Conservation (phyloP, 2,329 filamentous ascomycete genomes). For the Aureobasidium namibiae region DNA sequence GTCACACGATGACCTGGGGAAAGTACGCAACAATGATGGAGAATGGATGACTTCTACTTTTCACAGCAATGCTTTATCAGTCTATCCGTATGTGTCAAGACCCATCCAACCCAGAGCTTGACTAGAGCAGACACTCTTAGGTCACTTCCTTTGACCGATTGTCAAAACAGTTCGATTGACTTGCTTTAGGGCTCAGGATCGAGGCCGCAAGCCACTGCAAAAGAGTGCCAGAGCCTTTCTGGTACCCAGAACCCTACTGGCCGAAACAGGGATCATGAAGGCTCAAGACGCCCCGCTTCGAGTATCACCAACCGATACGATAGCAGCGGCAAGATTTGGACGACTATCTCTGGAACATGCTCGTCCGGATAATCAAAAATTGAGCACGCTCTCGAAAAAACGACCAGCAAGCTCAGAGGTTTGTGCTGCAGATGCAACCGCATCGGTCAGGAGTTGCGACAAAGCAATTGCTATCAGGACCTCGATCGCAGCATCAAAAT, state of each 20-base stretch:
- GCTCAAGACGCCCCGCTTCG: not conserved
- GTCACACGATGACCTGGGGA: not conserved
- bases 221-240: not conserved
- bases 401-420: constrained; percentile 6
- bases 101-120: constrained; percentile 10
- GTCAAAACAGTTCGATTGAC: constrained; percentile 5
- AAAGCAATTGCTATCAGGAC: not conserved
- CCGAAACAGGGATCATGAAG: not conserved
- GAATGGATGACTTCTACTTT: constrained; percentile 3
- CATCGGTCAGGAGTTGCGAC: not conserved
- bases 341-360: not conserved
- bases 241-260: not conserved
- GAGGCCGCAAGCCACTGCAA: not conserved
- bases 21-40: not conserved
- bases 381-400: not conserved
- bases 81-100: constrained; percentile 8
- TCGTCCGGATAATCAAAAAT: not conserved
- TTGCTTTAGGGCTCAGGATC: not conserved
- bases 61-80: not conserved
- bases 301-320: not conserved
- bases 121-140: not conserved
- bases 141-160: constrained; percentile 1
- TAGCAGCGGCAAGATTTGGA: not conserved
- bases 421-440: not conserved
- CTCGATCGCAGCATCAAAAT: not conserved